Base-by-base conservation (phyloP, 2,329 filamentous ascomycete genomes). In the Penicillium sp. region DNA sequence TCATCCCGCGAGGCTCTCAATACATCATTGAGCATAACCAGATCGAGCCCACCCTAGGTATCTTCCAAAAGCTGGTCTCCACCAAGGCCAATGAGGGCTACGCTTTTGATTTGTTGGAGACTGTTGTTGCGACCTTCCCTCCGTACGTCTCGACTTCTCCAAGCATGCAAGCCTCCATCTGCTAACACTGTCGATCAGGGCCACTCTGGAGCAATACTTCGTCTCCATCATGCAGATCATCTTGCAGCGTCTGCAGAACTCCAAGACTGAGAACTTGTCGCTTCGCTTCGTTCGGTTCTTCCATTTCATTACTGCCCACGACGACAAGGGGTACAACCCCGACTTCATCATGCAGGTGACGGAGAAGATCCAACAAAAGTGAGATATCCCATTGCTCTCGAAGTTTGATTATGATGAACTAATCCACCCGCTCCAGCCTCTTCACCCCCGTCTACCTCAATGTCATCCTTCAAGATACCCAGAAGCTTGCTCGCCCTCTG, bases 271-370 rank as follows among this genome's bases (percentile, higher is more conserved):
- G 56, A 85, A 81, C 32, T 86, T 94, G 67, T 86, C 89, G 56
- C 73, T 87, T 39, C 84, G 89, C 37, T 96, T 98, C 63, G 86
- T 90, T 38, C 84, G 89, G 21, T 94, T 98, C 74, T 98, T 94
- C 65, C 91, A 98, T 66, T 82, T 96, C 48, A 79, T 97, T 39
- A 87, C 87, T 19, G 87, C 89, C 13, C 78, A 76, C 47, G 80
- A 85, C 21, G 84, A 93, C 48, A 80, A 81, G 51, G 88, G 89
- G n/a, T 81, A 93, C 42, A 93, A 91, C 33, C 80, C 89, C 6
- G 93, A 98, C 67, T 95, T 88, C 71, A 93, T 96, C 70, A 86
- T 96, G 68, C 77, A 77, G 51, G 79, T 88, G 48, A 83, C 87
- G n/a, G 86, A 97, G 60, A 75, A 81, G 47, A 77, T 97, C 19